phyloP scores from a whole-genome alignment of 2,329 filamentous ascomycete genomes.

The Anthostomella pinea region DNA sequence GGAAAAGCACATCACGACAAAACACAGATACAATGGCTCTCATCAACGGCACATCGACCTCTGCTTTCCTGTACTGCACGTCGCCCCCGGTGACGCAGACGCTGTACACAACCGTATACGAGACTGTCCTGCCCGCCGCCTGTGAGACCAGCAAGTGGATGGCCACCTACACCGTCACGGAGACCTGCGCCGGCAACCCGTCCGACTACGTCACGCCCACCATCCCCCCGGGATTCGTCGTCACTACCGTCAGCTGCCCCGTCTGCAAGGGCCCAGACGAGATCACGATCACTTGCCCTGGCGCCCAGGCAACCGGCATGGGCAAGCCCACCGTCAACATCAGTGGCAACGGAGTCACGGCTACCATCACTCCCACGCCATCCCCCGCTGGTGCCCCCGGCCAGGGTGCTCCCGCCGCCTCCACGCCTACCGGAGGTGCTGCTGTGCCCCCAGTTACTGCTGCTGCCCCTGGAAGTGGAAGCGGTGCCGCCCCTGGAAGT shows the following conservation, averaged over 20 bases:
- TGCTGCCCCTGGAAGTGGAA: too few species aligned
- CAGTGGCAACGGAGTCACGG: conserved; percentile 36
- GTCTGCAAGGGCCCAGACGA: conserved; percentile 31
- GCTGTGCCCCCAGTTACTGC: conserved; percentile 4
- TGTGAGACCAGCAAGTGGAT: conserved; percentile 37
- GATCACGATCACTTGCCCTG: conserved; percentile 37
- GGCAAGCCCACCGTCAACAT: conserved; percentile 27
- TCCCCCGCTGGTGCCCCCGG: conserved; percentile 9
- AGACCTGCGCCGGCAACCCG: conserved; percentile 34
- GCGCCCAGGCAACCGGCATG: conserved; percentile 29
- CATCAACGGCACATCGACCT: conserved; percentile 28
- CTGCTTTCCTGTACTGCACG: conserved; percentile 31
- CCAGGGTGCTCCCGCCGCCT: conserved; percentile 6
- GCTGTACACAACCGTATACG: conserved; percentile 37
- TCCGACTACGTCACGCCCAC: conserved; percentile 27
- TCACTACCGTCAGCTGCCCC: conserved; percentile 36
- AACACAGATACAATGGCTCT: conserved; percentile 19
- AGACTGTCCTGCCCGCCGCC: conserved; percentile 35
- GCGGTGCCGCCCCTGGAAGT: too few species aligned
- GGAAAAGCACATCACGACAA: conserved; percentile 3
- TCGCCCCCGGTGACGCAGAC: conserved; percentile 26
- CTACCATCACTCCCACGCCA: conserved; percentile 21
- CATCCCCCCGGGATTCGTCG: conserved; percentile 38
- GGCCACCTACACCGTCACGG: conserved; percentile 40
- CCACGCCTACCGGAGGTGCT: conserved; percentile 5